Conservation (phyloP, 805 yeast genomes). For the Cyberlindnera bimundalis region DNA sequence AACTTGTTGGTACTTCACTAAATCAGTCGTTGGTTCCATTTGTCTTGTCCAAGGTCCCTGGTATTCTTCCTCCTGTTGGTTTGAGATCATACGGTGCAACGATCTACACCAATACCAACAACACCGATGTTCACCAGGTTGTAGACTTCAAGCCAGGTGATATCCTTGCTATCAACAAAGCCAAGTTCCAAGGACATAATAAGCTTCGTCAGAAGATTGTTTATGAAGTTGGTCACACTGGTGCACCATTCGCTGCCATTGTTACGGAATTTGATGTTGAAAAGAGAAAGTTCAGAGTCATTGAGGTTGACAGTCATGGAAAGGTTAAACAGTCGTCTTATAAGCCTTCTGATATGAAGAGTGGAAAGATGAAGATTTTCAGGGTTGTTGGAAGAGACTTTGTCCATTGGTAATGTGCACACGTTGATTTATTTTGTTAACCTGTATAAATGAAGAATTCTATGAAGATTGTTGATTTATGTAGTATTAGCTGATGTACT, state of each 20-base stretch:
- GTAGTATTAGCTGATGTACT: background rate
- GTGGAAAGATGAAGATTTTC: conserved; percentile 78
- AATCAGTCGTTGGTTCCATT: conserved; percentile 32
- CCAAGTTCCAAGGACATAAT: conserved; percentile 65
- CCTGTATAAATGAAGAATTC: background rate
- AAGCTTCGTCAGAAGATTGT: conserved; percentile 54
- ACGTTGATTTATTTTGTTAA: background rate
- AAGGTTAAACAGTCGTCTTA: conserved; percentile 58
- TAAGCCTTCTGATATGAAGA: conserved; percentile 65
- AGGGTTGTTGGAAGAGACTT: conserved; percentile 72
- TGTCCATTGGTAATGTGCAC: conserved; percentile 61
- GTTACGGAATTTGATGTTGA: conserved; percentile 70
- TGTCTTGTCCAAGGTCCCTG: conserved; percentile 37
- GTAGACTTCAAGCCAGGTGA: conserved; percentile 83
- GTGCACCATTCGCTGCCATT: conserved; percentile 52
- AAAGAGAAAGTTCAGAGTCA: conserved; percentile 67
- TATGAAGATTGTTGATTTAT: too few species aligned
- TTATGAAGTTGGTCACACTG: conserved; percentile 55
- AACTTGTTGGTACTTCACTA: conserved; percentile 28
- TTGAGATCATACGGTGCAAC: conserved; percentile 69
- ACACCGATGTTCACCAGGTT: conserved; percentile 44
- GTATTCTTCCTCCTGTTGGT: conserved; percentile 56
- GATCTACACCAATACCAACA: conserved; percentile 54
- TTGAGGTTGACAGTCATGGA: conserved; percentile 51
- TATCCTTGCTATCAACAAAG: conserved; percentile 70